Percentiles rank a stretch among this genome's conserved stretches.
These are phyloP conservation scores for Rhynchosporium agropyri DNA, from an alignment of 2,329 filamentous ascomycete species.

Conservation along the genomic window DNA sequence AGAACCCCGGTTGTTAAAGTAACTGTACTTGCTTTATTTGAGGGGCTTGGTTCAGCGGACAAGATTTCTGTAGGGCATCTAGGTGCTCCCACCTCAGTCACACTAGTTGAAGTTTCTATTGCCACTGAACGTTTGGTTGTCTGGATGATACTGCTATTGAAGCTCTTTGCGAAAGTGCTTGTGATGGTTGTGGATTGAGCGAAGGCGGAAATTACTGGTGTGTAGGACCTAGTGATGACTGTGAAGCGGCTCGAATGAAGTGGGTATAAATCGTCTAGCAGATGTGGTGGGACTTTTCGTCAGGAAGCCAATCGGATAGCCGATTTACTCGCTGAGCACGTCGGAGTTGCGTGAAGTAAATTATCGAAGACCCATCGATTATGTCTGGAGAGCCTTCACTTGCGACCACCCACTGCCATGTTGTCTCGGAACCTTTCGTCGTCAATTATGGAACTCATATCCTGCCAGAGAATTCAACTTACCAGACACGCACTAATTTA, in stretches of 20 bases:
- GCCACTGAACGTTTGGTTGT: neutral
- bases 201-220: conserved; percentile 21
- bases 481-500: conserved; percentile 30
- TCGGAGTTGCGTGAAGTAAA: conserved; percentile 15
- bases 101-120: conserved; percentile 2
- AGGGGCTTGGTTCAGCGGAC: conserved; percentile 1
- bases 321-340: conserved; percentile 20
- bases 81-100: neutral
- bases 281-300: conserved; percentile 22
- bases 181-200: conserved; percentile 24
- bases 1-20: conserved; percentile 21
- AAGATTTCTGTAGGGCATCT: neutral
- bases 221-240: conserved; percentile 24
- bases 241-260: conserved; percentile 25
- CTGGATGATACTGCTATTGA: conserved; percentile 23
- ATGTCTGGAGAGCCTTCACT: conserved; percentile 19
- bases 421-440: conserved; percentile 27
- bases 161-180: conserved; percentile 27
- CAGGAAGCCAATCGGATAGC: conserved; percentile 15
- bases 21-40: conserved; percentile 9
- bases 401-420: conserved; percentile 28
- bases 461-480: neutral
- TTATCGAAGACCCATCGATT: conserved; percentile 17
- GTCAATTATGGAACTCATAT: neutral
- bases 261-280: conserved; percentile 27